These are phyloP conservation scores for Arctostaphylos glauca DNA, from an alignment of 148 eudicot species.

Conservation along the genomic window DNA sequence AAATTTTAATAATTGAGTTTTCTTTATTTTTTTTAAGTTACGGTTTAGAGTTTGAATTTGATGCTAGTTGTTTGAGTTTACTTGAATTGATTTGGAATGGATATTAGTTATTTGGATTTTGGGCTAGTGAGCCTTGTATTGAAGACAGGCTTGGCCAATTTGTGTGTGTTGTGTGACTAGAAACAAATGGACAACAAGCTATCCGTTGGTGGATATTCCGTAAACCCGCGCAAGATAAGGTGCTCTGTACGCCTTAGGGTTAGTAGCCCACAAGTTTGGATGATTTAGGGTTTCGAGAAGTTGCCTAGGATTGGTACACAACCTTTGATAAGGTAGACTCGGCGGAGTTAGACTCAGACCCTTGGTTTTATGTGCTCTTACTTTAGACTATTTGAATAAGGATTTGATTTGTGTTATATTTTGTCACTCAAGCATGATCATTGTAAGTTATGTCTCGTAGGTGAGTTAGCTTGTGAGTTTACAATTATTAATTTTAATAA, in stretches of 20 bases:
- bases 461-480: no score
- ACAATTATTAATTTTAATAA: no score
- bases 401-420: neutral
- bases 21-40: neutral
- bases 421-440: neutral
- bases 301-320: neutral
- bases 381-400: neutral
- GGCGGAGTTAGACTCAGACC: neutral
- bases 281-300: neutral
- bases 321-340: neutral
- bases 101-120: neutral
- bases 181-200: neutral
- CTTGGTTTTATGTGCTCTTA: neutral
- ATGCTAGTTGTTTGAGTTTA: neutral
- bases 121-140: neutral
- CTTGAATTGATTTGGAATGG: neutral
- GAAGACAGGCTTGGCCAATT: neutral
- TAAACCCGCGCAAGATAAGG: neutral
- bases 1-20: neutral
- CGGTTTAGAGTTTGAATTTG: neutral
- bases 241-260: neutral
- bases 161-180: neutral
- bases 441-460: no score
- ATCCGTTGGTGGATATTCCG: neutral
- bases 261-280: neutral